A percentile compares a stretch with the other conserved stretches of the same genome.
These are phyloP conservation scores for Rutstroemia sp. DNA, from an alignment of 2,329 filamentous ascomycete genomes.

Conservation along the genomic window DNA sequence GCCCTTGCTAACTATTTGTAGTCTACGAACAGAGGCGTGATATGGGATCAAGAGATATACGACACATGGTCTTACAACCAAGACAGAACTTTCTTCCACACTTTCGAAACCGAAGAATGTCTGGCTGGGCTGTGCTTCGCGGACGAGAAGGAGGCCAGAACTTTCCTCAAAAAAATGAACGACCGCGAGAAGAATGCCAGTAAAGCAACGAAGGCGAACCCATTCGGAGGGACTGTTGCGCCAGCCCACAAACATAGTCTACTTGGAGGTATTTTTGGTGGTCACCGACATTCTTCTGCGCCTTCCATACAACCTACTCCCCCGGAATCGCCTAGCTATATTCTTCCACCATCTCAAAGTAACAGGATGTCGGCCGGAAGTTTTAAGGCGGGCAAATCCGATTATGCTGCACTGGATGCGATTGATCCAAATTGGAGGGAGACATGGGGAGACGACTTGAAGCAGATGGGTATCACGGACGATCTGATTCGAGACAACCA, in stretches of 20 bases:
- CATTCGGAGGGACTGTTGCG: slow-evolving; percentile 52
- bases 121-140: slow-evolving; percentile 84
- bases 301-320: slow-evolving; percentile 38
- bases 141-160: slow-evolving; percentile 95
- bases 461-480: slow-evolving; percentile 54
- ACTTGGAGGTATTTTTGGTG: slow-evolving; percentile 54
- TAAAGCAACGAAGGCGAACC: slow-evolving; percentile 73
- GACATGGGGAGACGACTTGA: slow-evolving; percentile 57
- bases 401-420: slow-evolving; percentile 54
- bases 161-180: slow-evolving; percentile 96
- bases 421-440: slow-evolving; percentile 60
- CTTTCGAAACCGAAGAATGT: slow-evolving; percentile 91
- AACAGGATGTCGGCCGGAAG: slow-evolving; percentile 36
- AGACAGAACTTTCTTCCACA: slow-evolving; percentile 95
- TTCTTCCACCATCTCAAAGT: slow-evolving; percentile 27
- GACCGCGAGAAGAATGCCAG: slow-evolving; percentile 93
- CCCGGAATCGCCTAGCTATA: slow-evolving; percentile 47
- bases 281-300: slow-evolving; percentile 51
- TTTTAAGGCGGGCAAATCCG: slow-evolving; percentile 43
- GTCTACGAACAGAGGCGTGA: slow-evolving; percentile 73
- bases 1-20: slow-evolving; percentile 31
- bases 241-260: slow-evolving; percentile 37
- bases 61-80: slow-evolving; percentile 94
- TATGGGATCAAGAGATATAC: slow-evolving; percentile 98
- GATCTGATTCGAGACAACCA: slow-evolving; percentile 62